phyloP scores from a whole-genome alignment of 139 green algal species.

The Chlorella sp. region DNA sequence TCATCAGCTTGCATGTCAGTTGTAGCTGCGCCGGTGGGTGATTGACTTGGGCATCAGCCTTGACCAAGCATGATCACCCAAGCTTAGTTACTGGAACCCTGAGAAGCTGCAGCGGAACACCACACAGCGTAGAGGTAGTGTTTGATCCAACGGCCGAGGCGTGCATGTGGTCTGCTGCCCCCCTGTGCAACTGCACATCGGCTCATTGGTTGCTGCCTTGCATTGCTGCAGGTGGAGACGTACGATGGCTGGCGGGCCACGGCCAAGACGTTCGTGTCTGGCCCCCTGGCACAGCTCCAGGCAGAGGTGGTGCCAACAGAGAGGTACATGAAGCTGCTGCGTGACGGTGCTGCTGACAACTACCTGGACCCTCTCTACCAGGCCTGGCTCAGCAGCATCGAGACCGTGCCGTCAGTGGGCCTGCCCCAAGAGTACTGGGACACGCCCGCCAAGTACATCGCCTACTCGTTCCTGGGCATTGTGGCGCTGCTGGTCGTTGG shows the following conservation, averaged over 20 bases:
- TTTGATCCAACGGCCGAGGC: too few relatives aligned
- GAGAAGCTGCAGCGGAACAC: too few relatives aligned
- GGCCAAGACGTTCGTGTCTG: constrained; percentile 29
- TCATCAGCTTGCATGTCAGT: too few relatives aligned
- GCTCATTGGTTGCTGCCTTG: too few relatives aligned
- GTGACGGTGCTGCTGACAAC: constrained; percentile 38
- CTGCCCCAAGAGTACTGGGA: constrained; percentile 37
- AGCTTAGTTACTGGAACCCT: too few relatives aligned
- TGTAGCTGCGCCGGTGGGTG: too few relatives aligned
- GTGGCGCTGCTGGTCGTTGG: constrained; percentile 12
- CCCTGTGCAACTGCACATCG: too few relatives aligned
- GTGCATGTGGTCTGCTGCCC: background rate
- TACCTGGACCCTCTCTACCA: constrained; percentile 44
- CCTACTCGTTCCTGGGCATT: constrained; percentile 27
- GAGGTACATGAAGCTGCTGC: constrained; percentile 28
- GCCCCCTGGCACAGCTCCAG: constrained; percentile 16
- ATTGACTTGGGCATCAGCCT: too few relatives aligned
- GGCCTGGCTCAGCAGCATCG: constrained; percentile 24
- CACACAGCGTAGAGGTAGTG: too few relatives aligned
- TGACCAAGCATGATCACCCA: too few relatives aligned
- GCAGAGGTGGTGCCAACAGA: constrained; percentile 32
- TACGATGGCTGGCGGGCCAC: constrained; percentile 27
- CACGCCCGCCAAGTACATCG: constrained; percentile 35
- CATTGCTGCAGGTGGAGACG: constrained; percentile 34
- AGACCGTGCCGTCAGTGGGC: constrained; percentile 19